Base-by-base conservation (phyloP, 176 grass and related monocot species). In the Eleusine coracana region DNA sequence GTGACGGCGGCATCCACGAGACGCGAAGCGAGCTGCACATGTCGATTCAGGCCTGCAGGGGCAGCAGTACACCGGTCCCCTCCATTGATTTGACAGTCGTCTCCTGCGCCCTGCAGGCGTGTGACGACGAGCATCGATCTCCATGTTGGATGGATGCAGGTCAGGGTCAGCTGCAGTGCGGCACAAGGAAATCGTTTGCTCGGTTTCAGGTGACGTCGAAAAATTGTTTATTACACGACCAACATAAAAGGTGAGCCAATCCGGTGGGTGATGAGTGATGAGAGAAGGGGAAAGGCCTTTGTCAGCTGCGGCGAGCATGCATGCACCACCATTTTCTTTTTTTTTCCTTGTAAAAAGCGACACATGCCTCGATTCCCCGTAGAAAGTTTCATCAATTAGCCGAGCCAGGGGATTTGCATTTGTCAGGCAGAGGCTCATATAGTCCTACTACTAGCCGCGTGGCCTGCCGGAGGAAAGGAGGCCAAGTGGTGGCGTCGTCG, bases 1-100 rank as follows among this genome's bases (percentile, higher is more conserved):
- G 40, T 34, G 76, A 61, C 75, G 36, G 67, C 78, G 58, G 67
- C 58, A 38, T 48, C 37, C 64, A 68, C 78, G 34, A 79, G 77
- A 69, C 50, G 28, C 11, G 10, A 5, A 3, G 15, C 63, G 25
- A 10, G n/a, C 58, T 34, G 59, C 76, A 86, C 84, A 63, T 70
- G 78, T 42, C 54, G 62, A 15, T 21, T 75, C 49, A 68, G 77
- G 34, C 36, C 16, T 52, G 50, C 50, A 13, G 14, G 50, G 14
- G 2, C 10, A 6, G 7, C 84, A 68, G 70, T 4, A 18, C 0
- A 18, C 48, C 59, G 74, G 71, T 31, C 62, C 37, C 48, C 51
- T 37, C 44, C 69, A 86, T 42, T 74, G 62, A 56, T 83, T 25
- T 39, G 46, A 68, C 64, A 80, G 16, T 29, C 71, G 34, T 14